These are phyloP conservation scores for Heterobasidion occidentale DNA, from an alignment of 1,284 basidiomycete genomes.

Conservation along the genomic window DNA sequence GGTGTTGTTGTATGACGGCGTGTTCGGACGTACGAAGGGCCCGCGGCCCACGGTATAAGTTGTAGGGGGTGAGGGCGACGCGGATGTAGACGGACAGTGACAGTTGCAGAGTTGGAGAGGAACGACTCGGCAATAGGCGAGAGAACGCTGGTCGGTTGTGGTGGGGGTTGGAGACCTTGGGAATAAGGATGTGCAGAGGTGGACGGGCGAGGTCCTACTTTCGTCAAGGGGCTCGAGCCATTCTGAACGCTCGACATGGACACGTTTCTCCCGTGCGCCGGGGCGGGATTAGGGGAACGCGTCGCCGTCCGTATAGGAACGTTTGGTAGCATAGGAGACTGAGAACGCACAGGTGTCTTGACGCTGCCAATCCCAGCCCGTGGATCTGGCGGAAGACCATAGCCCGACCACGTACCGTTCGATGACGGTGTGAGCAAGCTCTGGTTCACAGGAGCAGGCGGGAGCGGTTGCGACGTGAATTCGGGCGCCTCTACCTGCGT, in stretches of 20 bases:
- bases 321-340: conserved; percentile 43
- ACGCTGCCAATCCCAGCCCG: conserved; percentile 40
- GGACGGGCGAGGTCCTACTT: conserved; percentile 32
- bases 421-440: conserved; percentile 39
- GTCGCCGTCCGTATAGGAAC: conserved; percentile 26
- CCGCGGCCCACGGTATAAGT: conserved; percentile 48
- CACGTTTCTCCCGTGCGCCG: conserved; percentile 38
- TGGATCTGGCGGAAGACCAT: conserved; percentile 54
- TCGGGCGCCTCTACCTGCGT: conserved; percentile 40
- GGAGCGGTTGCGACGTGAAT: conserved; percentile 45
- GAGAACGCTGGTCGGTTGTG: conserved; percentile 32
- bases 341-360: conserved; percentile 37
- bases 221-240: conserved; percentile 10
- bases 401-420: conserved; percentile 33
- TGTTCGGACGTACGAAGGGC: conserved; percentile 38
- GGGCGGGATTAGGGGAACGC: conserved; percentile 19
- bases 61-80: conserved; percentile 41
- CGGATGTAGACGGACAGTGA: conserved; percentile 14
- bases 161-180: conserved; percentile 20
- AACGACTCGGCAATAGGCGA: conserved; percentile 70
- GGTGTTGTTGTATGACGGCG: conserved; percentile 33
- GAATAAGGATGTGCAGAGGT: conserved; percentile 22
- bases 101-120: conserved; percentile 19
- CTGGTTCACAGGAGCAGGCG: conserved; percentile 36
- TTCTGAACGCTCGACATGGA: conserved; percentile 28